Conservation (phyloP, 257 asterid species). For the Capsicum chinense region DNA sequence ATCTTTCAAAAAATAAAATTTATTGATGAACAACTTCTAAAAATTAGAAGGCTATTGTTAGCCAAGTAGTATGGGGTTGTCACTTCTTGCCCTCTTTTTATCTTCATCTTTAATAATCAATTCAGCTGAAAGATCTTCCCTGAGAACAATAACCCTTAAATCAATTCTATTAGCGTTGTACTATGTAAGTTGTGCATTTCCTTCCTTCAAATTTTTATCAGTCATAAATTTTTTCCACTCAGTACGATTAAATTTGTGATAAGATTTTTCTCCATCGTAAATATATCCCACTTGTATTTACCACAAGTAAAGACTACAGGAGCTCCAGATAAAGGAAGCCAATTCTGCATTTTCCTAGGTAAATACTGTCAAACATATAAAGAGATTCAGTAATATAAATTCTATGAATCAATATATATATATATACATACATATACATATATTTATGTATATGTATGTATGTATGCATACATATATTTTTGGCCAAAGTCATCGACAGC, state of each 20-base stretch:
- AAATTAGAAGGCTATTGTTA: background rate
- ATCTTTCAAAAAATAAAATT: background rate
- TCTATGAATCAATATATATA: no score
- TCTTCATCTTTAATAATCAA: background rate
- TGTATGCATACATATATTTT: no score
- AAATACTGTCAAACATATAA: conserved; percentile 23
- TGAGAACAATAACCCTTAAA: conserved; percentile 44
- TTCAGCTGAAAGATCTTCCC: conserved; percentile 34
- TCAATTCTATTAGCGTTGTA: background rate
- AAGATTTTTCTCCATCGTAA: conserved; percentile 5
- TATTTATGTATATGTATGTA: no score
- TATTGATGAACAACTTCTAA: background rate
- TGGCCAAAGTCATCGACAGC: no score
- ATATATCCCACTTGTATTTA: conserved; percentile 46
- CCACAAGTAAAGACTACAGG: conserved; percentile 39
- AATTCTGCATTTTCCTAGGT: background rate
- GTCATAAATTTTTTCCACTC: conserved; percentile 42
- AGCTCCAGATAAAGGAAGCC: conserved; percentile 39
- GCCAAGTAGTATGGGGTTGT: background rate
- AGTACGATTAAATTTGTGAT: conserved; percentile 28
- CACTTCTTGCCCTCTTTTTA: background rate
- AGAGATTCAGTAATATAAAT: no score
- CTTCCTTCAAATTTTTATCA: conserved; percentile 45
- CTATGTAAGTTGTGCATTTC: conserved; percentile 53
- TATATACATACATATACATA: no score